Base-by-base conservation (phyloP, 2,329 filamentous ascomycete species). In the Pseudocercospora crystallina region DNA sequence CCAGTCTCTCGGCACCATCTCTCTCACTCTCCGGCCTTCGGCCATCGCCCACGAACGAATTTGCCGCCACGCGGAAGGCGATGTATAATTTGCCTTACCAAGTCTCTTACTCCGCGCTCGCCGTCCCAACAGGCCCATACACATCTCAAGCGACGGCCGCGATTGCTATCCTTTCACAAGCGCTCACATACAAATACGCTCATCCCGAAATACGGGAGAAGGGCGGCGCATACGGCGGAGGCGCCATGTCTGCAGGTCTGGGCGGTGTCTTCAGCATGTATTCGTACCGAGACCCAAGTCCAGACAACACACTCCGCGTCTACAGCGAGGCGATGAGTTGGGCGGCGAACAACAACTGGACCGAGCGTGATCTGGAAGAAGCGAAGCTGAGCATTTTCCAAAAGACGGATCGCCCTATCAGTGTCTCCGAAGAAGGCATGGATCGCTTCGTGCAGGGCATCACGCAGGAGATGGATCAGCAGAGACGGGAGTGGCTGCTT, bases 181-280 rank as follows among this genome's bases (percentile, higher is more conserved):
- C 99, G 13, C 81, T 99, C 30, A 97, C 92, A 0, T 92, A 99
- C 74, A 96, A 96, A 71, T 89, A 96, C 66, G 79, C 99, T 26
- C 94, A 99, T 68, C 92, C 95, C 61, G 94, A 97, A 71, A 96
- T 99, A 59, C 88, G 94, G 48, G 94, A 99, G 68, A 97, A 97
- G 72, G 94, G 94, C 30, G 94, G 94, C 33, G 94, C 94, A 0
- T 99, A 99, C 61, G 94, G 94, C 38, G 94, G 90, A 15, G 90
- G 91, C 11, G 92, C 94, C 1, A 92, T 90, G 68, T 86, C 87
- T 38, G 84, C 85, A 17, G 82, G 87, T 0, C 74, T 96, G 7
- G 86, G 89, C 60, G 92, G 91, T 17, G 71, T 95, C 1, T 97
- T 99, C 62, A 90, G 90, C 12, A 95, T 96, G 74, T 96, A 95